Base-by-base conservation (phyloP, 768 basidiomycete species). In the Boletus pseudo-olivaceus region DNA sequence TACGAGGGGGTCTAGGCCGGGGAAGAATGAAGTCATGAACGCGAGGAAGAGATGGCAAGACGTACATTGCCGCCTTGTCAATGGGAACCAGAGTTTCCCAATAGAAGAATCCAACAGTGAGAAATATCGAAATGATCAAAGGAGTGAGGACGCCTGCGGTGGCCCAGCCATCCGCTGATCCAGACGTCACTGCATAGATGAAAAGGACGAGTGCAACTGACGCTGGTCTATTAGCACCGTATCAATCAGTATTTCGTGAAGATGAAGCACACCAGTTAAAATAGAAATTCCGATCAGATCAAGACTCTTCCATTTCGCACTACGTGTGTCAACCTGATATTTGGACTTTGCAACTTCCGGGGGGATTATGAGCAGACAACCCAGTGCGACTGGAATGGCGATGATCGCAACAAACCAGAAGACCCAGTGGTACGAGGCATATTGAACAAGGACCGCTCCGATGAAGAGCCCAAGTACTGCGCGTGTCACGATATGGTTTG, bases 141-240 rank as follows among this genome's bases (percentile, higher is more conserved):
- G 79, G 76, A 5, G 67, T 71, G 46, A 83, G 63, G 51, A 82
- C 78, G 17, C 64, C 57, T 5, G 78, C 72, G 1, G 73, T 64
- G 5, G 61, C 64, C 83, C 83, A 84, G 20, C 82, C 81, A 46
- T 64, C 65, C 15, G 73, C 71, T 7, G 83, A 75, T 23, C 78
- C 81, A 32, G 74, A 72, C 0, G 75, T 78, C n/a, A 77, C 62
- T 2, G 76, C 72, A 44, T 76, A 77, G 4, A 77, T 72, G 49
- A 76, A 74, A 30, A 77, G 56, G 43, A 76, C 63, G 51, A 76
- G 54, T 23, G 74, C 66, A 29, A 57, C 75, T 76, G 53, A 14
- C 4, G 2, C 20, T 19, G 5, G 5, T 29, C 9, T 38, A 43
- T 62, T 4, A 62, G 47, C 11, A 40, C 3, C 37, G 2, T 15